These are phyloP conservation scores for Friedmanniomyces simplex DNA, from an alignment of 495 filamentous ascomycete species.

Conservation along the genomic window DNA sequence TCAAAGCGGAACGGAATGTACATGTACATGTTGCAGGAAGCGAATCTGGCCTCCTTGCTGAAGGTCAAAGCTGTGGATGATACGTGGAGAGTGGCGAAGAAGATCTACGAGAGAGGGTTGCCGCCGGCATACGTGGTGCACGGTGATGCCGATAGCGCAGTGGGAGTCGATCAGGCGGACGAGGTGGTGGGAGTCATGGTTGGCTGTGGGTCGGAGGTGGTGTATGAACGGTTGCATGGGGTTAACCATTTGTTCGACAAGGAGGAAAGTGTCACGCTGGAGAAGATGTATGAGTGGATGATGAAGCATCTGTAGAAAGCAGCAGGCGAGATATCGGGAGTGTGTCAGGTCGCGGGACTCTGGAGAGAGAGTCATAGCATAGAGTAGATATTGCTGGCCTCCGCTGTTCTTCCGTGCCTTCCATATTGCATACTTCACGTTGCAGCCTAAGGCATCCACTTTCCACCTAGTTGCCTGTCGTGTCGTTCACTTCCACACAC, in stretches of 20 bases:
- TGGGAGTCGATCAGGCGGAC: slow-evolving; percentile 16
- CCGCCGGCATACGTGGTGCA: slow-evolving; percentile 15
- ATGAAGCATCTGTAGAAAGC: slow-evolving; percentile 6
- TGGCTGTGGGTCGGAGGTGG: slow-evolving; percentile 4
- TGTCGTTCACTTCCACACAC: no score
- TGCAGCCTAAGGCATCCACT: no score
- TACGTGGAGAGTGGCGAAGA: slow-evolving; percentile 9
- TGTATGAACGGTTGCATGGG: slow-evolving; percentile 12
- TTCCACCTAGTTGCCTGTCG: no score
- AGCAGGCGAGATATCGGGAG: not conserved
- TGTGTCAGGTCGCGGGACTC: no score
- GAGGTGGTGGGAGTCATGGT: slow-evolving; percentile 15
- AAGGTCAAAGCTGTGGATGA: not conserved
- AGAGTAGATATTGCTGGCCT: no score
- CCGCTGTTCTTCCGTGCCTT: not conserved
- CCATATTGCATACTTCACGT: not conserved
- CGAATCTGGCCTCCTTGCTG: slow-evolving; percentile 5
- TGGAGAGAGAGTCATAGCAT: no score
- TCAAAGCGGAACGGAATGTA: not conserved
- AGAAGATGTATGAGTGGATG: slow-evolving; percentile 14
- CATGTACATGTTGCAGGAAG: slow-evolving; percentile 5
- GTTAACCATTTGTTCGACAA: slow-evolving; percentile 16
- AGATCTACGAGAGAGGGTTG: slow-evolving; percentile 3
- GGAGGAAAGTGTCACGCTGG: slow-evolving; percentile 3
- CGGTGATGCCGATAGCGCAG: slow-evolving; percentile 12